Base-by-base conservation (phyloP, 306 rosid species). In the Acacia melanoxylon region DNA sequence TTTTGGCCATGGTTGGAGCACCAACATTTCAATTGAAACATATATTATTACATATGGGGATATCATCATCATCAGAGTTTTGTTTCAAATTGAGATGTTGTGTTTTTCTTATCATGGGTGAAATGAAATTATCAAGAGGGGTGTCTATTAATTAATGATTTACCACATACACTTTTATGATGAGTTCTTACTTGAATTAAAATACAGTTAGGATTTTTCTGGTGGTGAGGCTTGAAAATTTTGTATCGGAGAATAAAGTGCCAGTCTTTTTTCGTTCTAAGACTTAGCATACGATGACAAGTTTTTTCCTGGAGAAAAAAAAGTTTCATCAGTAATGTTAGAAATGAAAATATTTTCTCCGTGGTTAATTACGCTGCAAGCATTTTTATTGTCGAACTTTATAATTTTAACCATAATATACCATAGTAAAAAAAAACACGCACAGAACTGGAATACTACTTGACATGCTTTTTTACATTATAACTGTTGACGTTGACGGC, bases 1-100 rank as follows among this genome's bases (percentile, higher is more conserved):
- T 91, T 96, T 77, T 96, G 99, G 99, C 99, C 99, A 44, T 96
- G 98, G 99, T 88, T 96, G 97, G 99, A 96, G 88, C 91, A 91
- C 15, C 98, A 94, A 74, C 96, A 92, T 37, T 94, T 92, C 90
- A 96, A 91, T 81, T 96, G 85, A 96, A 37, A 52, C 59, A 6
- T 52, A 19, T 19, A 52, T 52, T 0, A 48, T 48, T 48, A 52
- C 3, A 52, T 7, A 52, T 17, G 56, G 56, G 56, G 29, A 35
- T 44, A 8, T 44, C 3, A 11, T 8, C 48, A 68, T 45, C 48
- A 68, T 45, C 44, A 16, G 74, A 68, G 74, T 41, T 20, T 41
- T n/a, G 76, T 78, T 76, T 83, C 54, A 79, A 68, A 35, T 74
- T 80, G 68, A 20, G 62, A 56, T 56, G 62, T 56, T n/a, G 62